Evolutionary conservation across 805 yeast genomes (phyloP), one percentile per base, ranked within the genome.

Genomic region (Starmerella etchellsii): DNA sequence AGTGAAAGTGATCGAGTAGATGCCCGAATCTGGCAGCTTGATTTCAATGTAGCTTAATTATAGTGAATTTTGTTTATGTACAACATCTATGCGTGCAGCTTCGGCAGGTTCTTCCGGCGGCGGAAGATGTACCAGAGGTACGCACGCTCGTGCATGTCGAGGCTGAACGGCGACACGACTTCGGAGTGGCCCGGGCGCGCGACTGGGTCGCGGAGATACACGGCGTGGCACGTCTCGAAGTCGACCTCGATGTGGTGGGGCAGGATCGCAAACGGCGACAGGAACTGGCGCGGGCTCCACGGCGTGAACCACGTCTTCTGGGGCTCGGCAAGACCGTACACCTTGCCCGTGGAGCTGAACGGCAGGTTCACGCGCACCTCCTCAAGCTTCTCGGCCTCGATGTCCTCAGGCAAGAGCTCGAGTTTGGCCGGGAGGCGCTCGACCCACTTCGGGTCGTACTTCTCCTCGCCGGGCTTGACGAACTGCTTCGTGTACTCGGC

Each of bases 111-210:
- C 62, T 58, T 59, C 39, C 63, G 47, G 28, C 63, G 54, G 42
- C 58, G 54, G 28, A 43, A 46, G 37, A 50, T 43, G 64, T 88
- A 88, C 73, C 78, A 85, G 91, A 85, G 81, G 69, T 81, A 87
- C 31, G 96, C 95, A 61, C 94, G 76, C 65, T 87, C 91, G 56
- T 88, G 96, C 50, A 77, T 74, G 44, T 76, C 78, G 47, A 74
- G 68, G 29, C 78, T 77, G 61, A 79, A 83, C 40, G 98, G 98
- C 42, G 95, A 69, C 48, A 91, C 81, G 44, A 91, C 94, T 67
- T 91, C 98, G 25, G 95, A 81, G 57, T 82, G 87, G 42, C 95
- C 96, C 6, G 96, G 95, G 60, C 96, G 75, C 13, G 96, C 94
- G 37, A 91, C 85, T 14, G 98, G 98, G 60, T 91, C 94, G 63